Base-by-base conservation (phyloP, 768 basidiomycete genomes). In the Lactarius psammicola region DNA sequence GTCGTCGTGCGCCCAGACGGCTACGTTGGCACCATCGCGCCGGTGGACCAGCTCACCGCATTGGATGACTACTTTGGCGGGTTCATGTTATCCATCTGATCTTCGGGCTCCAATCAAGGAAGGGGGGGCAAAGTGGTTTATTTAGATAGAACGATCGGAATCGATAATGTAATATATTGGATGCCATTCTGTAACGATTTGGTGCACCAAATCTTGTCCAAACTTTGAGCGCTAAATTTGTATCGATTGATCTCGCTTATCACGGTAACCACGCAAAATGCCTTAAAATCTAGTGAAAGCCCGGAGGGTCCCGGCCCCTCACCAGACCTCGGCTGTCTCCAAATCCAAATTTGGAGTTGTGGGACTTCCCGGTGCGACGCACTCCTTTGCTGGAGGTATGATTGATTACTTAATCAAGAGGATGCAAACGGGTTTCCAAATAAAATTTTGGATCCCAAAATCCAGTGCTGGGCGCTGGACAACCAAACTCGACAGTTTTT, bases 1-100 rank as follows among this genome's bases (percentile, higher is more conserved):
- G 80, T 86, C 9, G 76, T 86, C 57, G 80, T 88, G 6, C 79
- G 87, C 30, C 87, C 87, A 9, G 87, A 87, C 69, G 88, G 88
- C 18, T 88, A 88, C 63, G 80, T 90, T 34, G 86, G 84, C 3
- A 78, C 77, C 69, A 76, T 89, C 36, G 79, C 79, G 1, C 81
- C 87, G 0, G 74, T 89, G 49, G 78, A 79, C n/a, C 68, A 78
- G 10, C 59, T 71, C 28, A 71, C 75, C 15, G 71, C 71, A 1
- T 55, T 89, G 54, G 75, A 79, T 36, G 26, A 28, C 1, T 89
- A 88, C 70, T 84, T 89, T 44, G 70, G 72, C 1, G 71, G 72
- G 1, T 87, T 88, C 70, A 74, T 82, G 72, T 23, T 30, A 11
- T 49, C 62, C 3, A 26, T 18, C 18, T 63, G 40, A 40, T 33